Base-by-base conservation (phyloP, 768 basidiomycete genomes). In the Rhizopogon vulgaris region DNA sequence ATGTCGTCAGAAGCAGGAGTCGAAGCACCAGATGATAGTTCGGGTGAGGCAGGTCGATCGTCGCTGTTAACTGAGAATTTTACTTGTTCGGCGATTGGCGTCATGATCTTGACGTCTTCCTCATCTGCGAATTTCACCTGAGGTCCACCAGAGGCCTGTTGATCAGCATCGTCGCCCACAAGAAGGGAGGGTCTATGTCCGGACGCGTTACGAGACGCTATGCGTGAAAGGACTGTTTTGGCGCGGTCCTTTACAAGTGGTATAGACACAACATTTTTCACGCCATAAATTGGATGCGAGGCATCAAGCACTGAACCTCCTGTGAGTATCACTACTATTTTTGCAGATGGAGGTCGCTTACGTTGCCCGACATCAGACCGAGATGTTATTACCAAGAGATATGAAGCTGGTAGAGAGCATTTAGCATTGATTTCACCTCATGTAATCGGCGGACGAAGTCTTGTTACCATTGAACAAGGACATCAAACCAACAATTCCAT, bases 401-500 rank as follows among this genome's bases (percentile, higher is more conserved):
- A 84, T 8, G 90, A 86, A 34, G 78, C 90, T 91, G 60, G 8
- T 32, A 15, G 9, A 46, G 14, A 24, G 45, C 22, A 34, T 46
- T 46, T 30, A 46, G 30, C 30, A 11, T 18, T 45, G 28, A 18
- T 24, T 22, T 46, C 14, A 22, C 22, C 32, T 18, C 43, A 15
- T 15, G 5, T 46, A 22, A 34, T 18, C 22, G 22, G 45, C 22
- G 6, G 14, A 24, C 3, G 32, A 53, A 25, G 39, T 54, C 40
- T 50, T 37, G 24, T 51, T 68, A 91, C 90, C 79, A 60, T 84
- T 77, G 62, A 83, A 88, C 22, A 93, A 68, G 54, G 83, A 81
- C 54, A 93, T 61, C 15, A 88, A 71, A 14, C 90, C 90, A 40
- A 91, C 71, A 56, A 93, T 80, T 11, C 90, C 90, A 65, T 89